Evolutionary conservation across 2,329 filamentous ascomycete species (phyloP).

Genomic region (Talaromyces sp.): DNA sequence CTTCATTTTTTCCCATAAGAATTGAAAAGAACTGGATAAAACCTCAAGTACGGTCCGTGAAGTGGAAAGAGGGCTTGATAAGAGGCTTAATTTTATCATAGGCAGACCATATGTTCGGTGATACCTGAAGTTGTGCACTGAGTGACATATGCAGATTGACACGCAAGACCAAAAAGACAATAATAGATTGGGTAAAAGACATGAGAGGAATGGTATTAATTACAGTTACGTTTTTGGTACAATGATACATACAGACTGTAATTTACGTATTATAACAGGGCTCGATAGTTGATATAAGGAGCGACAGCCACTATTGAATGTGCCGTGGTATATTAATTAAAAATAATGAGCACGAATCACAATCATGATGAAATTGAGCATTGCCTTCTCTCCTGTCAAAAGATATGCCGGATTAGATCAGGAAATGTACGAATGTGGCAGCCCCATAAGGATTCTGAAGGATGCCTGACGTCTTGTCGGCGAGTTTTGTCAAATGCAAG

Average conservation of each 20-base stretch:
- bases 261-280: background rate
- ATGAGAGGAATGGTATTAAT: background rate
- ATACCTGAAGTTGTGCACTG: background rate
- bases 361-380: background rate
- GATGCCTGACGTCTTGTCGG: background rate
- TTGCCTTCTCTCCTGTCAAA: background rate
- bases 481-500: background rate
- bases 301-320: background rate
- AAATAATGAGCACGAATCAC: background rate
- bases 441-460: background rate
- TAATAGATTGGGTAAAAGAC: background rate
- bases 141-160: background rate
- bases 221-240: background rate
- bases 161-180: background rate
- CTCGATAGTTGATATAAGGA: background rate
- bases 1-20: background rate
- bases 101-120: background rate
- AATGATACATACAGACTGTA: background rate
- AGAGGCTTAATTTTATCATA: background rate
- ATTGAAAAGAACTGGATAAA: background rate
- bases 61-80: background rate
- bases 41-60: background rate
- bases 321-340: background rate
- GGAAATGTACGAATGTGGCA: background rate
- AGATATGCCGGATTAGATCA: background rate